Conservation (phyloP, 176 grass and related monocot genomes). For the Raddia guianensis region DNA sequence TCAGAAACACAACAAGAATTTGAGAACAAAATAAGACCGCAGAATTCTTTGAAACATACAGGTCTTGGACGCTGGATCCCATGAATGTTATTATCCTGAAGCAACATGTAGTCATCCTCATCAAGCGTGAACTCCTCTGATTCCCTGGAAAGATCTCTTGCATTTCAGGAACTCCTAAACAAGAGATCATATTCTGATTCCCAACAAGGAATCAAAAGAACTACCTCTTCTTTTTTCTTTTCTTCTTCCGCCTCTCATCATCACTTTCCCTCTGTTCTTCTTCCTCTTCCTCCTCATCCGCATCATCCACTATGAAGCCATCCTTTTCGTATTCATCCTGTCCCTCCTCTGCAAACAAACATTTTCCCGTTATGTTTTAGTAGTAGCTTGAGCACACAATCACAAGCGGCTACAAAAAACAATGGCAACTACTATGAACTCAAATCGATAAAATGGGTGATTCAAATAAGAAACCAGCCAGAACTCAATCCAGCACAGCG, state of each 20-base stretch:
- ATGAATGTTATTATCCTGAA: constrained; percentile 91
- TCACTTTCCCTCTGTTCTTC: constrained; percentile 68
- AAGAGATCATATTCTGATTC: constrained; percentile 21
- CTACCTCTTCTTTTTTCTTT: constrained; percentile 83
- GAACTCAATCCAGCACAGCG: background rate
- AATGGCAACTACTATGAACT: background rate
- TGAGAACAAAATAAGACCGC: background rate
- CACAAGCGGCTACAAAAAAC: background rate
- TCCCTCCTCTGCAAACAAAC: constrained; percentile 63
- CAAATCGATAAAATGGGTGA: background rate
- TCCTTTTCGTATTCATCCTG: constrained; percentile 95
- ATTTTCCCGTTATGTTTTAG: background rate
- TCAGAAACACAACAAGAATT: constrained; percentile 2
- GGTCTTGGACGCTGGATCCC: constrained; percentile 79
- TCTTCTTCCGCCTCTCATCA: constrained; percentile 82
- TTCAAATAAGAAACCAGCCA: background rate
- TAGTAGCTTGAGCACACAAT: background rate
- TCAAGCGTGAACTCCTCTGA: constrained; percentile 82
- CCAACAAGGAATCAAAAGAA: background rate
- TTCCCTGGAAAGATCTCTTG: constrained; percentile 52
- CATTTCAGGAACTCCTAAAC: constrained; percentile 38
- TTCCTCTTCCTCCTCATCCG: constrained; percentile 77
- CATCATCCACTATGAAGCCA: constrained; percentile 97
- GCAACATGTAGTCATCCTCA: constrained; percentile 97
- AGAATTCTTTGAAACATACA: constrained; percentile 46